Conservation (phyloP, 2,329 filamentous ascomycete species). For the Fusarium praegraminearum region DNA sequence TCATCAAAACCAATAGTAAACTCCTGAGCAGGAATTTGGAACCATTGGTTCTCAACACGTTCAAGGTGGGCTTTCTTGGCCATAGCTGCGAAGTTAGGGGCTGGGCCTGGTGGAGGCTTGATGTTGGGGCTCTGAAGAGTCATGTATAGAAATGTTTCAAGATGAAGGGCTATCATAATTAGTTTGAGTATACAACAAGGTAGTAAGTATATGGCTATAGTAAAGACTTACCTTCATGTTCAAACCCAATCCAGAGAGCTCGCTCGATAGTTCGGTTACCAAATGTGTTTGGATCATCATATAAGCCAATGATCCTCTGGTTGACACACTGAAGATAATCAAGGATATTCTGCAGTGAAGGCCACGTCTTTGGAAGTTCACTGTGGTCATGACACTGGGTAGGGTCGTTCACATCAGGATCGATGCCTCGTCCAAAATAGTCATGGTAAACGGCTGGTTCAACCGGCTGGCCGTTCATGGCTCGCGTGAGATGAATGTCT, state of each 20-base stretch:
- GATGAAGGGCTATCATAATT: neutral
- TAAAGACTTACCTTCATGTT: conserved; percentile 2
- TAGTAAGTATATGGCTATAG: neutral
- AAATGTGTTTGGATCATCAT: neutral
- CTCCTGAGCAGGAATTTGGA: neutral
- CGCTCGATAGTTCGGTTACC: conserved; percentile 3
- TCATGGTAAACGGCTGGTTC: neutral
- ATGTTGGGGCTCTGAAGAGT: neutral
- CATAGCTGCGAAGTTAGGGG: neutral
- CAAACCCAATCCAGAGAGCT: neutral
- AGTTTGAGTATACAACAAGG: neutral
- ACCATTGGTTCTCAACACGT: conserved; percentile 4
- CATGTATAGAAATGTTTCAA: conserved; percentile 1
- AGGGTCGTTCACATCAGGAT: conserved; percentile 2
- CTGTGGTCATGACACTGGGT: conserved; percentile 4
- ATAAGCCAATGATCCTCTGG: neutral
- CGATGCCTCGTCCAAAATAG: conserved; percentile 1
- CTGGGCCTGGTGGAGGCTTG: neutral
- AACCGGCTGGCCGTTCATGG: neutral
- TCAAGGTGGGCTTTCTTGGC: neutral
- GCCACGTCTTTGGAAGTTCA: conserved; percentile 5
- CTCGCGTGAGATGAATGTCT: conserved; percentile 1
- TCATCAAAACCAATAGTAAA: neutral
- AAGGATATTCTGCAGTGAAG: neutral
- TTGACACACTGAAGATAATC: neutral